Evolutionary conservation across 169 alveolate genomes (phyloP), one percentile per base, ranked within the genome.

Genomic region (Eimeria maxima): DNA sequence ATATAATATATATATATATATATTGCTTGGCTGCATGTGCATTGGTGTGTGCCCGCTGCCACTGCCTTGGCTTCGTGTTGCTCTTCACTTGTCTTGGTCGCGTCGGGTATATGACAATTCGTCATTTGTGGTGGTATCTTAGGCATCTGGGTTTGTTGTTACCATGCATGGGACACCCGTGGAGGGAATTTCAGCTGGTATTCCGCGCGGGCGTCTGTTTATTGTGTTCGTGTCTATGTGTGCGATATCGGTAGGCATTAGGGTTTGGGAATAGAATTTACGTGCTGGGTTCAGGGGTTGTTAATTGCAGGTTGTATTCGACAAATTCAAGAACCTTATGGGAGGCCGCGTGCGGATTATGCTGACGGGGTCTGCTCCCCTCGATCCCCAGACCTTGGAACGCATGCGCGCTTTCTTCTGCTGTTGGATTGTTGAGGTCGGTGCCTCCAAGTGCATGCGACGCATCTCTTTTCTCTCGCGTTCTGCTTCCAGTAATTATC

Each of bases 311-410:
- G 42, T 97, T 53, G 98, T 98, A 44, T 98, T 98, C 96, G 97
- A 97, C 60, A 97, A 97, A 94, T 96, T 97, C 92, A 97, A 95
- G 42, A 96, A 65, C 45, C 55, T 97, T 27, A 55, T 98, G 45
- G 99, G 99, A 38, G 98, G 98, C 14, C 91, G 98, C 57, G 97
- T 98, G n/a, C 97, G 98, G 57, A 76, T 88, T 50, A 97, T 98
- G 97, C 86, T 97, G 11, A 96, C 98, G 29, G 99, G 99, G 3
- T 96, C 98, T 18, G 99, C 99, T 0, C 99, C 99, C 4, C 97
- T 98, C 42, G 96, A 97, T 69, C 93, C 97, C 78, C 97, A 97
- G 33, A 97, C 98, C 11, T 87, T 97, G 63, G 97, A 96, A 53
- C 97, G 97, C 84, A 88, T 98, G 80, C 91, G 97, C 80, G 96